A percentile compares a stretch with the other conserved stretches of the same genome.
Conservation (phyloP, 768 basidiomycete genomes). For the Exidia glandulosa region DNA sequence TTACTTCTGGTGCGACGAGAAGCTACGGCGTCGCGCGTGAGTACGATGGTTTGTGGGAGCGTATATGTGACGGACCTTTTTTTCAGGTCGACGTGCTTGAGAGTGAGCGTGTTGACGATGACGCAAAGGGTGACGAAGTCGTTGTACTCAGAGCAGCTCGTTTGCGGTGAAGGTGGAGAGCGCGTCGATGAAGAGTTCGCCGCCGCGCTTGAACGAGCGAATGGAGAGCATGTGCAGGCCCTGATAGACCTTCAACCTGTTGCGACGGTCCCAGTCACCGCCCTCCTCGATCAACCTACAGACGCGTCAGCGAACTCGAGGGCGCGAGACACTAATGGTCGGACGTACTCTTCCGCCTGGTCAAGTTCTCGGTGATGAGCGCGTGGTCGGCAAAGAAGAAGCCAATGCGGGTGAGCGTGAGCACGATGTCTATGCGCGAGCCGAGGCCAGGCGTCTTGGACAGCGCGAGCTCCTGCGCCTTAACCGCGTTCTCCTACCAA, state of each 20-base stretch:
- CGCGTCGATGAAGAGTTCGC: constrained; percentile 81
- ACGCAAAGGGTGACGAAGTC: constrained; percentile 84
- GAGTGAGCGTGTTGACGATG: constrained; percentile 61
- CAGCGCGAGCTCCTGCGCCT: constrained; percentile 72
- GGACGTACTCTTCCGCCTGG: constrained; percentile 79
- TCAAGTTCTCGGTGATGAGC: constrained; percentile 59
- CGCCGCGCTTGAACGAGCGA: constrained; percentile 82
- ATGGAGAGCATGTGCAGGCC: constrained; percentile 77
- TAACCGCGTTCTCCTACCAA: constrained; percentile 62
- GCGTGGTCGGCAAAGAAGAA: constrained; percentile 79
- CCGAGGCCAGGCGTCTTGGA: constrained; percentile 91
- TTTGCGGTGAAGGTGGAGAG: constrained; percentile 91
- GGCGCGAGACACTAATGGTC: constrained; percentile 47
- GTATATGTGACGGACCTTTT: constrained; percentile 46
- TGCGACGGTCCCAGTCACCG: constrained; percentile 96
- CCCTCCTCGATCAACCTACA: constrained; percentile 82
- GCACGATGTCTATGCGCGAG: constrained; percentile 83
- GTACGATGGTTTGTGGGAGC: background rate
- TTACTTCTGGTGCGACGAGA: constrained; percentile 79
- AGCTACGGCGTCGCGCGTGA: constrained; percentile 35
- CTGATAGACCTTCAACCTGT: constrained; percentile 91
- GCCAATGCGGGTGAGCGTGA: constrained; percentile 80
- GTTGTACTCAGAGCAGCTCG: constrained; percentile 75
- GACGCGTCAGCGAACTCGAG: background rate
- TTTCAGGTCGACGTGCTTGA: constrained; percentile 82